phyloP scores from a whole-genome alignment of 257 asterid genomes.

The Osmanthus fragrans region DNA sequence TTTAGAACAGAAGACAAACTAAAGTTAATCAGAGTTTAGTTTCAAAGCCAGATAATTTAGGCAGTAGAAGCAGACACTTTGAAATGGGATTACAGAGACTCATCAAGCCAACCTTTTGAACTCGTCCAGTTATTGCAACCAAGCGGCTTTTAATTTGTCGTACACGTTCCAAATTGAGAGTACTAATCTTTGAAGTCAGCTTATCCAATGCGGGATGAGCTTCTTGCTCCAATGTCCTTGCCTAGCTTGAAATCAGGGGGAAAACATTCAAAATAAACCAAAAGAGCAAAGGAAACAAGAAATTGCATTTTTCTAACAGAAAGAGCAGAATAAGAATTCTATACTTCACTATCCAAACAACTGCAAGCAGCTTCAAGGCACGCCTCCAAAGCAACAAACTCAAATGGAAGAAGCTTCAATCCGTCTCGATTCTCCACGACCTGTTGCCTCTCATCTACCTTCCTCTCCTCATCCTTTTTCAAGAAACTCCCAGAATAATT shows the following conservation, averaged over 20 bases:
- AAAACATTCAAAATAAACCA: background rate
- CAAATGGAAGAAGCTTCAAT: constrained; percentile 89
- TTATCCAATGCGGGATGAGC: constrained; percentile 97
- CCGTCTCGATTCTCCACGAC: constrained; percentile 70
- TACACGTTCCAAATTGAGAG: constrained; percentile 94
- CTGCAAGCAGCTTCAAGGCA: constrained; percentile 98
- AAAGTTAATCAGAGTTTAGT: background rate
- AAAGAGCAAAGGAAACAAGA: background rate
- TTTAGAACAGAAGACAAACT: constrained; percentile 1
- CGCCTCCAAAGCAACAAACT: constrained; percentile 96
- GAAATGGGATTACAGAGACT: constrained; percentile 18
- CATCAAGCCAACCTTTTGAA: constrained; percentile 70
- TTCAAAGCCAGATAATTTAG: background rate
- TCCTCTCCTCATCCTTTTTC: constrained; percentile 48
- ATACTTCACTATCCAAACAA: constrained; percentile 83
- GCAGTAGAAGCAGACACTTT: background rate
- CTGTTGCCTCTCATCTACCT: constrained; percentile 57
- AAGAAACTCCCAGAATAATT: constrained; percentile 51
- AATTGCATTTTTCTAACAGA: constrained; percentile 2
- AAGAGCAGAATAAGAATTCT: constrained; percentile 9
- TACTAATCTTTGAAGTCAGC: constrained; percentile 88
- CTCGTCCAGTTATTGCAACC: constrained; percentile 97
- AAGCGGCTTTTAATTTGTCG: constrained; percentile 91
- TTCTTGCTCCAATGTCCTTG: constrained; percentile 92
- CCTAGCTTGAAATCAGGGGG: constrained; percentile 51